These are phyloP conservation scores for Boletales sp. DNA, from an alignment of 768 basidiomycete species.

Conservation along the genomic window DNA sequence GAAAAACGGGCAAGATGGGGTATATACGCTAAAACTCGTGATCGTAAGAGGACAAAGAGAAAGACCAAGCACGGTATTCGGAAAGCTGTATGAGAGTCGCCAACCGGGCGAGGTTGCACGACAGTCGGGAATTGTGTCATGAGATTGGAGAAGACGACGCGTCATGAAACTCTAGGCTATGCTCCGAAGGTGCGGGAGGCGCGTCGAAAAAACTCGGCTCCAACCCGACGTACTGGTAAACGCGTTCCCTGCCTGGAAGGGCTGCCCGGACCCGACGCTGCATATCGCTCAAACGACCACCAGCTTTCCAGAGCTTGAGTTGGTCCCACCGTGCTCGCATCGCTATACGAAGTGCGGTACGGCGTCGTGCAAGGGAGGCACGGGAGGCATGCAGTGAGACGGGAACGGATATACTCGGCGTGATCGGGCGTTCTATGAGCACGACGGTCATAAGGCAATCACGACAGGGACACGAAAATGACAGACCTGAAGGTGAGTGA, in stretches of 20 bases:
- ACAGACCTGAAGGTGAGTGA: constrained; percentile 8
- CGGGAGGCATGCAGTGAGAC: constrained; percentile 13
- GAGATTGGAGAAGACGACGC: not conserved
- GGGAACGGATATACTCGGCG: constrained; percentile 4
- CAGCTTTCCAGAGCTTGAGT: constrained; percentile 21
- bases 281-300: constrained; percentile 25
- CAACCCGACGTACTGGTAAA: constrained; percentile 31
- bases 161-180: not conserved
- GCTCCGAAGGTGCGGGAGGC: not conserved
- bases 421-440: constrained; percentile 16
- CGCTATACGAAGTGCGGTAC: constrained; percentile 25
- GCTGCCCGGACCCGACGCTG: constrained; percentile 28
- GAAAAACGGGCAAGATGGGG: not conserved
- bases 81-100: not conserved
- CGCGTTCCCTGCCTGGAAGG: constrained; percentile 24
- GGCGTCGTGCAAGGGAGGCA: constrained; percentile 25
- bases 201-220: not conserved
- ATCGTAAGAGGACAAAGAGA: constrained; percentile 1
- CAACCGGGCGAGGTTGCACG: not conserved
- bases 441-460: not conserved
- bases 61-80: not conserved
- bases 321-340: constrained; percentile 30
- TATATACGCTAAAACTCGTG: constrained; percentile 12
- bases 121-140: constrained; percentile 11
- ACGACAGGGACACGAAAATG: not conserved